Evolutionary conservation across 2,329 filamentous ascomycete species (phyloP), one percentile per base, ranked within the genome.

Genomic region (Tolypocladium amazonense): DNA sequence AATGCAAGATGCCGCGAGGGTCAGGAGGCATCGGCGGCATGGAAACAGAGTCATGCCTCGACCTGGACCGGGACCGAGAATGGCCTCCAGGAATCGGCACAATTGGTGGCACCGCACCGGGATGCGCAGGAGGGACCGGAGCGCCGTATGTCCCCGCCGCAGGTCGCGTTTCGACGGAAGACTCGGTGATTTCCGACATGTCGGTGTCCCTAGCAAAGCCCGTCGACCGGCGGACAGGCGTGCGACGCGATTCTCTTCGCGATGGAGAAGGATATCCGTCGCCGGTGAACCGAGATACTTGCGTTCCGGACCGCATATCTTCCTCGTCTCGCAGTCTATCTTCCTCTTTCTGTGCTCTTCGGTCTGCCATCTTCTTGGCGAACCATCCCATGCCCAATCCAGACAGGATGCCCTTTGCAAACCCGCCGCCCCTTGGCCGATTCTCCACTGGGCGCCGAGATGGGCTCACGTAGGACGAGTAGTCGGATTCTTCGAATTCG

Each of bases 331-430:
- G 69, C 5, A 74, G 43, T 45, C 80, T 75, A 37, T 79, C 78
- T 56, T 79, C 81, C 61, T 81, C 80, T 58, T 75, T 74, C 62
- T 68, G 76, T 61, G 75, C 69, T 57, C 75, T 75, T 65, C 84
- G 74, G 71, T 85, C 79, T 65, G 81, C 83, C 70, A 88, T 79
- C 70, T 84, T 83, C 74, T 82, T 87, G 8, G 83, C 82, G 56
- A 92, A 75, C 76, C 87, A 89, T 11, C 88, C 88, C 39, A 88
- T 76, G 2, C 88, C 88, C 33, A 90, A 72, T 2, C 86, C 78
- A 11, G 82, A 85, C 56, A 87, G 68, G 18, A 85, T 65, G 1
- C 82, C 82, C 64, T 87, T 84, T 27, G 79, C 80, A n/a, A 79
- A 72, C 0, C 79, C 78, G 62, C 81, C 79, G 15, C 72, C 67